These are phyloP conservation scores for Eutrema salsugineum DNA, from an alignment of 441 rosid genomes.

Conservation along the genomic window DNA sequence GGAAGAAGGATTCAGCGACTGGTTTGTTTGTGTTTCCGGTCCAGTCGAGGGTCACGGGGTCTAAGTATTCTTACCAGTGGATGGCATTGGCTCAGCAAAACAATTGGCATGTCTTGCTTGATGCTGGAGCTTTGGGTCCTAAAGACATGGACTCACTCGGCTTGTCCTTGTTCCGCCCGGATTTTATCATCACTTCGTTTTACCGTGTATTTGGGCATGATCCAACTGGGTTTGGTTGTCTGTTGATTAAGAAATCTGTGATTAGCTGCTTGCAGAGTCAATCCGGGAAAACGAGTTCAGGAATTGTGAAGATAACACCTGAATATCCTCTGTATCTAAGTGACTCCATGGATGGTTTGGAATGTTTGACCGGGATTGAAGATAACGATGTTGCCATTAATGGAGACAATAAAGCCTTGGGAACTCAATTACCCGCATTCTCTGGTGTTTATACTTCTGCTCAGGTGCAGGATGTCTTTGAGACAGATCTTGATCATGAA, in stretches of 20 bases:
- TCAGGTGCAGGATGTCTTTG: constrained; percentile 68
- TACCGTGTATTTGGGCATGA: constrained; percentile 65
- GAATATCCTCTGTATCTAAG: constrained; percentile 59
- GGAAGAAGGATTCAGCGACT: constrained; percentile 54
- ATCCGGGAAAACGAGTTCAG: constrained; percentile 53
- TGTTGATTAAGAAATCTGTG: constrained; percentile 69
- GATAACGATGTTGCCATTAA: constrained; percentile 29
- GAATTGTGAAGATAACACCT: constrained; percentile 66
- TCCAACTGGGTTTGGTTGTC: constrained; percentile 75
- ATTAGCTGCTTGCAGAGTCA: constrained; percentile 63
- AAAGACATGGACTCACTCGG: constrained; percentile 83
- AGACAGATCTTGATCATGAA: constrained; percentile 61
- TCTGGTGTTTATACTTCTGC: constrained; percentile 65
- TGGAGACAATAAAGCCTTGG: constrained; percentile 37
- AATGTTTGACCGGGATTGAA: constrained; percentile 42
- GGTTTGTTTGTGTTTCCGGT: constrained; percentile 77
- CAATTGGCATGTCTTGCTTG: constrained; percentile 72
- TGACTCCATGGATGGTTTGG: constrained; percentile 65
- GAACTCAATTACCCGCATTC: constrained; percentile 57
- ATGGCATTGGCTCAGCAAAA: constrained; percentile 77
- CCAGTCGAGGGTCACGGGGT: constrained; percentile 65
- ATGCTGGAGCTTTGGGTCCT: constrained; percentile 79
- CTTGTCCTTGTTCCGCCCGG: constrained; percentile 63
- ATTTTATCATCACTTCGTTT: constrained; percentile 68
- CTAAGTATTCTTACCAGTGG: constrained; percentile 80